A percentile compares a stretch with the other conserved stretches of the same genome.
phyloP scores from a whole-genome alignment of 768 basidiomycete species.

The Tricholoma terreum region DNA sequence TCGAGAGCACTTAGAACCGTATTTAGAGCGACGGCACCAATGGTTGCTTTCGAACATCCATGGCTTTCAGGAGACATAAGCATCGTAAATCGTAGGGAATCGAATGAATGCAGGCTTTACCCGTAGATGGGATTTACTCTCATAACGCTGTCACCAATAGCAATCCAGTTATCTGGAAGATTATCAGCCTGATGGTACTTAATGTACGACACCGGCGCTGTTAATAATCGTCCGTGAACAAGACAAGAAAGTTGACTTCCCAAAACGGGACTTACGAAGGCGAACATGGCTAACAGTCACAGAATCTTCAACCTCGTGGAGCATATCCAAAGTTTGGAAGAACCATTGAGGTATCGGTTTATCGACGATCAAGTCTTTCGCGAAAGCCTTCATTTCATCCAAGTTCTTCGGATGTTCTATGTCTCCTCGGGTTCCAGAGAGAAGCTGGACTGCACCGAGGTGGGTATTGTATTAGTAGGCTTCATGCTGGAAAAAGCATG shows the following conservation, averaged over 20 bases:
- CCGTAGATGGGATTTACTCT: conserved; percentile 13
- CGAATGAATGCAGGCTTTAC: conserved; percentile 1
- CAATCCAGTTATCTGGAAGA: conserved; percentile 31
- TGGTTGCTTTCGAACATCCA: neutral
- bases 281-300: conserved; percentile 7
- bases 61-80: neutral
- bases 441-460: neutral
- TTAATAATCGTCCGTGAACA: neutral
- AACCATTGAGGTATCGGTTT: conserved; percentile 26
- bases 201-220: conserved; percentile 23
- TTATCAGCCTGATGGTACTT: conserved; percentile 22
- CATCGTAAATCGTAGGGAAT: neutral
- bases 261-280: conserved; percentile 21
- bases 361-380: conserved; percentile 7
- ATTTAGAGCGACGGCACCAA: neutral
- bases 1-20: neutral
- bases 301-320: conserved; percentile 22
- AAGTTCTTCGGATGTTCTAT: conserved; percentile 11
- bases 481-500: neutral
- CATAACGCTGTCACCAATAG: conserved; percentile 33
- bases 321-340: conserved; percentile 23
- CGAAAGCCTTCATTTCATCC: conserved; percentile 13
- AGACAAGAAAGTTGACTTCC: neutral
- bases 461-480: too few species aligned
- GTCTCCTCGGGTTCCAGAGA: conserved; percentile 1